Evolutionary conservation across 345 rosid genomes (phyloP).

Genomic region (Syzygium grande): DNA sequence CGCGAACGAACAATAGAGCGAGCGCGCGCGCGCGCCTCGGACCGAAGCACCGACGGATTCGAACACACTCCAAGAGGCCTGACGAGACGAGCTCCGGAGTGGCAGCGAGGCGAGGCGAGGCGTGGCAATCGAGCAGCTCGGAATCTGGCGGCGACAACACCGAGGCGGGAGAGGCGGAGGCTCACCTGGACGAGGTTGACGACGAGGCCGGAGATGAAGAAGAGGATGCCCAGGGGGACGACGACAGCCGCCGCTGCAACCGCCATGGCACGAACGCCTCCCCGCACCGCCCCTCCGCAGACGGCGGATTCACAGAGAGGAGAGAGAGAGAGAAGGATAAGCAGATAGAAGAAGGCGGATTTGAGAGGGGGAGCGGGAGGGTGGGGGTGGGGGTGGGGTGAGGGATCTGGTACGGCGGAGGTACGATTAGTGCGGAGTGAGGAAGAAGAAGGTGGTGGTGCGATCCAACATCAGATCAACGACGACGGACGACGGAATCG

Average conservation of each 20-base stretch:
- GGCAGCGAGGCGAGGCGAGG: not conserved
- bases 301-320: not conserved
- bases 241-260: slow-evolving; percentile 65
- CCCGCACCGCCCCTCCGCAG: not conserved
- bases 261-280: slow-evolving; percentile 33
- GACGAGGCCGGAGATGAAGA: slow-evolving; percentile 79
- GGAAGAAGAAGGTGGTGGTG: not conserved
- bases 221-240: slow-evolving; percentile 76
- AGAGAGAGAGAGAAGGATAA: not conserved
- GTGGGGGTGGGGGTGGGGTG: not conserved
- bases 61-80: not conserved
- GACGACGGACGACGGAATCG: not conserved
- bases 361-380: not conserved
- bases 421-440: not conserved
- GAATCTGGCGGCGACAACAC: not conserved
- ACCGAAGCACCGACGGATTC: not conserved
- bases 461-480: not conserved
- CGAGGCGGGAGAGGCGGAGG: not conserved
- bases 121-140: not conserved
- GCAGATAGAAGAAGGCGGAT: not conserved
- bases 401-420: not conserved
- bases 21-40: not conserved
- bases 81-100: not conserved
- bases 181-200: slow-evolving; percentile 85
- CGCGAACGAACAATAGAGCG: not conserved